Conservation (phyloP, 345 rosid genomes). For the Punica granatum region DNA sequence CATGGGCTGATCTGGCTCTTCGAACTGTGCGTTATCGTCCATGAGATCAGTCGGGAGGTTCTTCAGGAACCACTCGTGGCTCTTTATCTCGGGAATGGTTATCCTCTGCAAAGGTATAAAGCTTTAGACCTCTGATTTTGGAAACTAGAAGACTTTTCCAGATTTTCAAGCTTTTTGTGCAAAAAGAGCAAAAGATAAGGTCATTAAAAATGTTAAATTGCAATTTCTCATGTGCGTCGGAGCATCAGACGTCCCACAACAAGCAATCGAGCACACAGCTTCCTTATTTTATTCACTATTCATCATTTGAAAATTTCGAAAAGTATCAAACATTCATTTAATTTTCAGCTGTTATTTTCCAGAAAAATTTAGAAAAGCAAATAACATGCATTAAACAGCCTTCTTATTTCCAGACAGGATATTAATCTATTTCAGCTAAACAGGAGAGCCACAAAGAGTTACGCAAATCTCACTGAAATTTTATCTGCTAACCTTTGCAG, state of each 20-base stretch:
- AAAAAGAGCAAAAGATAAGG: neutral
- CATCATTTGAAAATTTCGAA: neutral
- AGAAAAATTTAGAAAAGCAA: no score
- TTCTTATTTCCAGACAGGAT: no score
- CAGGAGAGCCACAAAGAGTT: neutral
- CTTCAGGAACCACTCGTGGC: slow-evolving; percentile 83
- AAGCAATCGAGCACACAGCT: neutral
- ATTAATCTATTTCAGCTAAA: neutral
- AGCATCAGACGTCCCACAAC: neutral
- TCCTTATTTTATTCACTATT: neutral
- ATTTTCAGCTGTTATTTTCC: neutral
- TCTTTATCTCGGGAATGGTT: slow-evolving; percentile 69
- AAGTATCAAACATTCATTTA: neutral
- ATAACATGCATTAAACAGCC: no score
- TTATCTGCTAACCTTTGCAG: slow-evolving; percentile 44
- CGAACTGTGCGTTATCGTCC: slow-evolving; percentile 51
- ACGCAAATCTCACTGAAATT: neutral
- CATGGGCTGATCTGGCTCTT: slow-evolving; percentile 84
- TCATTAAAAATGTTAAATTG: neutral
- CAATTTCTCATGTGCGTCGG: no score
- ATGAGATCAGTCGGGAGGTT: slow-evolving; percentile 77
- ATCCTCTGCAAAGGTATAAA: slow-evolving; percentile 51
- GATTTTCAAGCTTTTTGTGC: neutral
- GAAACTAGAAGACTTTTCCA: neutral
- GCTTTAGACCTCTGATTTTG: slow-evolving; percentile 4